A percentile compares a stretch with the other conserved stretches of the same genome.
Evolutionary conservation across 140 eudicot genomes (phyloP).

Genomic region (Flaveria floridana): DNA sequence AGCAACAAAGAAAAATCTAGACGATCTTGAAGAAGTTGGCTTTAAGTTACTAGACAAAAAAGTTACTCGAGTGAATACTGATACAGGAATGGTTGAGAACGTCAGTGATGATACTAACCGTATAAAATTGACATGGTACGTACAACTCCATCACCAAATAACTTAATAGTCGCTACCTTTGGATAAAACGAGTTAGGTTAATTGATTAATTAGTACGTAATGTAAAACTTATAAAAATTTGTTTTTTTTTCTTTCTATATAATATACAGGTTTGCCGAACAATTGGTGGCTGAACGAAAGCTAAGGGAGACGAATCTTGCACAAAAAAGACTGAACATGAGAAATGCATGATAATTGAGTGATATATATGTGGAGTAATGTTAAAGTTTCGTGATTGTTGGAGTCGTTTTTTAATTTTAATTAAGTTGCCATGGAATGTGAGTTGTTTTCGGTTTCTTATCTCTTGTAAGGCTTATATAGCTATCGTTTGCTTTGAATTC

Average conservation of each 20-base stretch:
- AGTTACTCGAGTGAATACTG: slow-evolving; percentile 42
- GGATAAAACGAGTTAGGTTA: not conserved
- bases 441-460: too few relatives aligned
- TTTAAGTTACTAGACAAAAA: slow-evolving; percentile 37
- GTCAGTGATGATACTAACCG: slow-evolving; percentile 43
- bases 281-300: slow-evolving; percentile 47
- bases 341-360: too few relatives aligned
- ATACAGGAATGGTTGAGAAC: slow-evolving; percentile 38
- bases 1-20: slow-evolving; percentile 47
- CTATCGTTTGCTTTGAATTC: too few relatives aligned
- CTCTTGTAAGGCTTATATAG: too few relatives aligned
- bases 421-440: too few relatives aligned
- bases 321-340: too few relatives aligned
- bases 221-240: not conserved
- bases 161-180: not conserved
- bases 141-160: not conserved
- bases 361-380: too few relatives aligned
- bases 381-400: too few relatives aligned
- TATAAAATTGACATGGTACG: slow-evolving; percentile 43
- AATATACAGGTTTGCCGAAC: slow-evolving; percentile 42
- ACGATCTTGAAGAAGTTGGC: slow-evolving; percentile 43
- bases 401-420: too few relatives aligned
- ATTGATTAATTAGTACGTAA: not conserved
- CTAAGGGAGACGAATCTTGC: slow-evolving; percentile 12
- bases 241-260: not conserved